Percentiles rank a stretch among this genome's conserved stretches.
Conservation (phyloP, 768 basidiomycete species). For the Lentinus tigrinus region DNA sequence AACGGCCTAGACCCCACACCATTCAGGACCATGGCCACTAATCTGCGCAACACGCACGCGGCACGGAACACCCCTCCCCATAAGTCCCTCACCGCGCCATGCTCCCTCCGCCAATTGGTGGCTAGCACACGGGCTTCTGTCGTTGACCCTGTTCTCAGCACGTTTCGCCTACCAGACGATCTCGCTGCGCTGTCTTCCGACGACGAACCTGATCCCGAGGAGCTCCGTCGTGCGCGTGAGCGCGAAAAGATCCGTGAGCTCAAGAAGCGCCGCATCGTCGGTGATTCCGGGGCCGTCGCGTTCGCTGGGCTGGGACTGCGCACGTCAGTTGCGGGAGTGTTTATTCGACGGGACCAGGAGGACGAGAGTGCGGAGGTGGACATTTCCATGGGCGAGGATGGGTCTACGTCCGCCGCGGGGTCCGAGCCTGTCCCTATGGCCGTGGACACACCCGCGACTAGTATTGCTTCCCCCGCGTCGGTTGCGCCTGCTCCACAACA, state of each 20-base stretch:
- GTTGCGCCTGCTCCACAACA: neutral
- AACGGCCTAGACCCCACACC: slow-evolving; percentile 56
- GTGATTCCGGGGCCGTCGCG: slow-evolving; percentile 18
- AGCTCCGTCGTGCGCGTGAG: slow-evolving; percentile 42
- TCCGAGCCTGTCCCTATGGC: slow-evolving; percentile 11
- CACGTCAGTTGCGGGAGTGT: slow-evolving; percentile 40
- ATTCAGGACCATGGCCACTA: slow-evolving; percentile 46
- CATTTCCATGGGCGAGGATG: slow-evolving; percentile 33
- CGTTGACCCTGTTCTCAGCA: slow-evolving; percentile 43
- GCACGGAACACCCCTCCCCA: slow-evolving; percentile 40
- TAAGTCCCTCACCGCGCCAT: slow-evolving; percentile 36
- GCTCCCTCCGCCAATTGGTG: slow-evolving; percentile 58
- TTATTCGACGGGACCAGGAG: slow-evolving; percentile 53
- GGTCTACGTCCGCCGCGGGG: neutral
- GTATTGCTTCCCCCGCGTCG: slow-evolving; percentile 13
- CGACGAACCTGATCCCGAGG: slow-evolving; percentile 38
- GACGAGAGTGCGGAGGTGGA: slow-evolving; percentile 66
- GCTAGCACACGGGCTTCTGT: slow-evolving; percentile 49
- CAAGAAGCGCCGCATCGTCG: slow-evolving; percentile 49
- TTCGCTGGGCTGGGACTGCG: slow-evolving; percentile 20
- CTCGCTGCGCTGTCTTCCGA: slow-evolving; percentile 23
- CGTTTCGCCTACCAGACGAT: slow-evolving; percentile 28
- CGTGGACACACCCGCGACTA: slow-evolving; percentile 16
- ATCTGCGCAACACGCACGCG: slow-evolving; percentile 34
- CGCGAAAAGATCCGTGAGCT: slow-evolving; percentile 54